phyloP scores from a whole-genome alignment of 176 grass and related monocot genomes.

The Rhynchospora pubera region DNA sequence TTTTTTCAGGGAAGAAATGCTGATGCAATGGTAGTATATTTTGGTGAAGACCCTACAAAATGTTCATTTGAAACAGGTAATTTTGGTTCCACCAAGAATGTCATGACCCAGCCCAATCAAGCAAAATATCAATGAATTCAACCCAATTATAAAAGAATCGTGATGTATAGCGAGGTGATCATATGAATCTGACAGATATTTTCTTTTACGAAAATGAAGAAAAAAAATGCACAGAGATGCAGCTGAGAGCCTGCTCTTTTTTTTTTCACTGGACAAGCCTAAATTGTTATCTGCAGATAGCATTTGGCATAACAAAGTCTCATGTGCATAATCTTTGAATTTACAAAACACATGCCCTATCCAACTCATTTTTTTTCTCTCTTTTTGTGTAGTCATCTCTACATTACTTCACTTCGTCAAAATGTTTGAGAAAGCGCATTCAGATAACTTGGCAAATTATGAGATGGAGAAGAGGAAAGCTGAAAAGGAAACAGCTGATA shows the following conservation, averaged over 20 bases:
- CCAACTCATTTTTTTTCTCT: not conserved
- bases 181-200: not conserved
- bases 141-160: too few species aligned
- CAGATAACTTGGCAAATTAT: slow-evolving; percentile 55
- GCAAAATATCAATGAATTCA: too few species aligned
- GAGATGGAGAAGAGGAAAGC: slow-evolving; percentile 69
- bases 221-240: not conserved
- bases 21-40: slow-evolving; percentile 76
- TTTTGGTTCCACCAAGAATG: slow-evolving; percentile 23
- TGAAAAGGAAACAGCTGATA: slow-evolving; percentile 36
- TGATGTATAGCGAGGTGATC: not conserved
- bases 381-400: slow-evolving; percentile 45
- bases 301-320: not conserved
- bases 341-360: not conserved
- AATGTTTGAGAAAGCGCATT: slow-evolving; percentile 52
- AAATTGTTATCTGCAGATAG: not conserved
- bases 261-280: not conserved
- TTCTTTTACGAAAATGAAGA: not conserved
- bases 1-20: slow-evolving; percentile 72
- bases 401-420: slow-evolving; percentile 66
- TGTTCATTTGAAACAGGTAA: slow-evolving; percentile 96
- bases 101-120: too few species aligned
- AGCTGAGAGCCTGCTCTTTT: not conserved
- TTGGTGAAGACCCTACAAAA: slow-evolving; percentile 85
- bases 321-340: not conserved